Evolutionary conservation across 768 basidiomycete species (phyloP).

Genomic region (Boletus bicolor): DNA sequence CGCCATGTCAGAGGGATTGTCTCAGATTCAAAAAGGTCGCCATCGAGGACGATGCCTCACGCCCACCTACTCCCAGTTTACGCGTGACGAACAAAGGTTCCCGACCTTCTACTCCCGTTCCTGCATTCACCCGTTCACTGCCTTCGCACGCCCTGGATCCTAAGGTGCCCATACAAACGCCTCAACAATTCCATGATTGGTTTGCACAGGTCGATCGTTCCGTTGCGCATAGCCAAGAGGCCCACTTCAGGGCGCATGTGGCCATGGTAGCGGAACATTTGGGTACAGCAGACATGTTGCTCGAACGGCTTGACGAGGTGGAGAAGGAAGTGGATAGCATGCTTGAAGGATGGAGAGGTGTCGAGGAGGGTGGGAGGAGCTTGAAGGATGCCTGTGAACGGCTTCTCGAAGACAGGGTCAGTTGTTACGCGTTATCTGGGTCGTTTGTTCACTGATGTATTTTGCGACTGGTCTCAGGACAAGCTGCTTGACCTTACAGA

Average conservation of each 20-base stretch:
- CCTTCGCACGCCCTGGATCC: conserved; percentile 63
- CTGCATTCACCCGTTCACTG: conserved; percentile 17
- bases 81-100: conserved; percentile 40
- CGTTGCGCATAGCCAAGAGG: conserved; percentile 91
- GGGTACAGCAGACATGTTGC: conserved; percentile 69
- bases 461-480: conserved; percentile 47
- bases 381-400: conserved; percentile 90
- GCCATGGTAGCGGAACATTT: conserved; percentile 73
- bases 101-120: conserved; percentile 44
- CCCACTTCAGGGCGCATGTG: conserved; percentile 85
- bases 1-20: conserved; percentile 8
- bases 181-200: conserved; percentile 98
- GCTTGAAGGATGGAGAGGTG: conserved; percentile 79
- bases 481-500: conserved; percentile 73
- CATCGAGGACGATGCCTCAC: conserved; percentile 35
- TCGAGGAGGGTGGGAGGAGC: conserved; percentile 90
- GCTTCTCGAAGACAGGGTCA: conserved; percentile 83
- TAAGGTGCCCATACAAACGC: conserved; percentile 75
- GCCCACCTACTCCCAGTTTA: conserved; percentile 34
- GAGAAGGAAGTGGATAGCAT: conserved; percentile 75
- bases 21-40: conserved; percentile 42
- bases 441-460: neutral
- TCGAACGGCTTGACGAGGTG: conserved; percentile 70
- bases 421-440: conserved; percentile 24
- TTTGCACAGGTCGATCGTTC: conserved; percentile 85